phyloP scores from a whole-genome alignment of 371 early-diverging fungal species.

The Circinella umbellata region DNA sequence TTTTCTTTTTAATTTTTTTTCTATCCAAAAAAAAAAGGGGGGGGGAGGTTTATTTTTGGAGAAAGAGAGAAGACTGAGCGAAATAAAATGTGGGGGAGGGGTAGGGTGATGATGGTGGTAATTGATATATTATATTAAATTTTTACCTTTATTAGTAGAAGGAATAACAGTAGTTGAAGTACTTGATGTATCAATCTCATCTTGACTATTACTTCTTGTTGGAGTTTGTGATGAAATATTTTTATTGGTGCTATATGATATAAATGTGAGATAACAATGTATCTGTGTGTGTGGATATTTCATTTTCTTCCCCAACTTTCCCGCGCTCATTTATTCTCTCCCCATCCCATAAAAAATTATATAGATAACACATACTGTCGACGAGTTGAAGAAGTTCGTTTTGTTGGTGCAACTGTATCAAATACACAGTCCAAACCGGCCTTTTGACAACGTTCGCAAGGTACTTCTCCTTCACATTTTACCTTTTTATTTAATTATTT shows the following conservation, averaged over 20 bases:
- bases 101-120: no score
- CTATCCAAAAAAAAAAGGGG: no score
- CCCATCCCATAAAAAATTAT: no score
- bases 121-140: no score
- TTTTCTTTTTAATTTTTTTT: no score
- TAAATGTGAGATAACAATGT: no score
- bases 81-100: no score
- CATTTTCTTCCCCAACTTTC: slow-evolving; percentile 1
- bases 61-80: no score
- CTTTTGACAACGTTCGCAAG: slow-evolving; percentile 49
- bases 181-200: background rate
- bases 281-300: background rate
- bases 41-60: no score
- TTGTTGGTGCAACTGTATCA: slow-evolving; percentile 41
- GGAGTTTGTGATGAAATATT: background rate
- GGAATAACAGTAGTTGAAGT: background rate
- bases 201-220: slow-evolving; percentile 7
- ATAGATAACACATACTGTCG: slow-evolving; percentile 15
- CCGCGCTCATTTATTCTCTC: background rate
- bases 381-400: slow-evolving; percentile 51
- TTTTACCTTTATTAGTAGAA: background rate
- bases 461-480: slow-evolving; percentile 55
- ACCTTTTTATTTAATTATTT: slow-evolving; percentile 28
- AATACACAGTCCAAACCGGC: slow-evolving; percentile 45
- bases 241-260: background rate